Evolutionary conservation across 108 stramenopile genomes (phyloP), one percentile per base, ranked within the genome.

Genomic region (Cyclotella atomus): DNA sequence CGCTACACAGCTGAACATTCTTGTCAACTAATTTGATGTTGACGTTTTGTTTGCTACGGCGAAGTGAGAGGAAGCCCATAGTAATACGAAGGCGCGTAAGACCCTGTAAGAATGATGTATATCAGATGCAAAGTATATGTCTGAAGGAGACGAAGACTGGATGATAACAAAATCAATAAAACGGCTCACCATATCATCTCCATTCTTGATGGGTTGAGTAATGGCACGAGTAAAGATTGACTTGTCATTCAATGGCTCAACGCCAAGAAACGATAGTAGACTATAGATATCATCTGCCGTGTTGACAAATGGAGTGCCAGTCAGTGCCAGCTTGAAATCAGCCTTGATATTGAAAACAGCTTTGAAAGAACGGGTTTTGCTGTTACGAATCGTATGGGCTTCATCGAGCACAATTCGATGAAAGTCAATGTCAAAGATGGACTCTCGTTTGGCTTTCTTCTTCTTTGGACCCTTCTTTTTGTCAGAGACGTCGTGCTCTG

Each of bases 331-430:
- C 44, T 73, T 74, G 41, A 68, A 38, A n/a, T 69, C 59, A 5
- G 86, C 81, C 15, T 77, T 71, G 28, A 89, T 65, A 12, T 33
- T 41, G 28, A 54, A 49, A 24, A 78, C 70, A n/a, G 73, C 86
- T 52, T 70, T 71, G 69, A 75, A 83, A 20, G 36, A 33, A 35
- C 66, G 34, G 2, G 85, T 70, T 30, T 75, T 75, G 44, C 61
- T 33, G 19, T 76, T 87, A 7, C 84, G 82, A 53, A 85, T 87
- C 21, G 57, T 81, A 63, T 90, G 84, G 32, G 87, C 86, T 71
- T 90, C 82, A 20, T 87, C 87, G 3, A 87, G 45, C 15, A 87
- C 77, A 35, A 87, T 75, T 12, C 87, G 71, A 72, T 87, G 87
- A 64, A 85, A 85, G 25, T 64, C 32, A 61, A 76, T 57, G 59